These are phyloP conservation scores for Bipolaris bicolor DNA, from an alignment of 2,329 filamentous ascomycete genomes.

Conservation along the genomic window DNA sequence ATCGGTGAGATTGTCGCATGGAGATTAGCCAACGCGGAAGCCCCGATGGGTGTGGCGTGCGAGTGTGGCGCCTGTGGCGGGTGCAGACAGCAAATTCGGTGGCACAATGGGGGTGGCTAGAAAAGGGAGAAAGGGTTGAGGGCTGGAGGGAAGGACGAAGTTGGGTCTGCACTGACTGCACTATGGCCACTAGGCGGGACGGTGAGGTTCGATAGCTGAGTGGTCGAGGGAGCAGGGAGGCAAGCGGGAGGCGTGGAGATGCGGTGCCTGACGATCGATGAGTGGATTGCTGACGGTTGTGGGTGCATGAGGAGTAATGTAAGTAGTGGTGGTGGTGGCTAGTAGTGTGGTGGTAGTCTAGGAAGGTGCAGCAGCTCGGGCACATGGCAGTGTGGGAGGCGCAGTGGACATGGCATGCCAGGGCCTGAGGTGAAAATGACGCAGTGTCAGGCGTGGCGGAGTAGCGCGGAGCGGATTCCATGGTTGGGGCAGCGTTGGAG, in stretches of 20 bases:
- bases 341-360: too few relatives aligned
- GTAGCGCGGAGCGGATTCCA: neutral
- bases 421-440: slow-evolving; percentile 12
- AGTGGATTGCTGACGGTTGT: neutral
- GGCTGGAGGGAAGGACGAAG: neutral
- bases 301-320: slow-evolving; percentile 2
- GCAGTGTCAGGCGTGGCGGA: slow-evolving; percentile 14
- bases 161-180: neutral
- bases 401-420: slow-evolving; percentile 18
- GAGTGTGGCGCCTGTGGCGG: neutral
- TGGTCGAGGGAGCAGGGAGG: neutral
- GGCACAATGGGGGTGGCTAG: neutral
- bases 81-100: neutral
- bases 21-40: neutral
- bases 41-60: neutral
- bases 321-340: neutral
- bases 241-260: neutral
- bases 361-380: too few relatives aligned
- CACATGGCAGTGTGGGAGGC: slow-evolving; percentile 5
- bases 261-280: slow-evolving; percentile 21
- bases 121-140: neutral
- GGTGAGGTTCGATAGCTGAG: neutral
- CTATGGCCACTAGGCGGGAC: neutral
- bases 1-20: neutral
- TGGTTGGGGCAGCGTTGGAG: neutral